These are phyloP conservation scores for Serpula lacrymans DNA, from an alignment of 768 basidiomycete species.

Conservation along the genomic window DNA sequence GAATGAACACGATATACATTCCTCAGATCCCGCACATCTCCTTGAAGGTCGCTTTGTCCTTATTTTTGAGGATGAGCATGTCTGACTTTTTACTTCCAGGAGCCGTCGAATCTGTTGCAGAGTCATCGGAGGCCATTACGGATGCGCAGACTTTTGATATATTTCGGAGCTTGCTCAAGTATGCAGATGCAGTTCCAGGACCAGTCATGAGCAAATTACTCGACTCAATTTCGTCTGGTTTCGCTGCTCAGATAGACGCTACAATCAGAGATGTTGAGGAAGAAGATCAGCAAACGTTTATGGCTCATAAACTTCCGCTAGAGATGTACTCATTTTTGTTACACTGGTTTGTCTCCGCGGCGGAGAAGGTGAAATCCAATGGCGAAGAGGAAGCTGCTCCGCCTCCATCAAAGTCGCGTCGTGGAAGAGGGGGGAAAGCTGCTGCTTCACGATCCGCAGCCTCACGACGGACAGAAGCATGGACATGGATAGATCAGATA, in stretches of 20 bases:
- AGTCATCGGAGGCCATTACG: conserved; percentile 67
- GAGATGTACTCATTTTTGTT: conserved; percentile 92
- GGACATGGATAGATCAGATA: conserved; percentile 81
- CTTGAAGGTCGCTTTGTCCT: conserved; percentile 50
- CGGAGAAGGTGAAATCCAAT: conserved; percentile 68
- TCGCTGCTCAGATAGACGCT: conserved; percentile 69
- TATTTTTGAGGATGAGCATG: background rate
- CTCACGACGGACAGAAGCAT: conserved; percentile 43
- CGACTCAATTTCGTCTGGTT: conserved; percentile 79
- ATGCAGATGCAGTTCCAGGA: conserved; percentile 58
- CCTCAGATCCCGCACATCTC: conserved; percentile 50
- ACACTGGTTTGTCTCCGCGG: conserved; percentile 84
- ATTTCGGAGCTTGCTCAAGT: conserved; percentile 79
- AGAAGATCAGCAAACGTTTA: conserved; percentile 59
- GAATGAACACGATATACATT: conserved; percentile 61
- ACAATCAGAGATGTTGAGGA: conserved; percentile 66
- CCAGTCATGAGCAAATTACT: conserved; percentile 78
- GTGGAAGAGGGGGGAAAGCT: conserved; percentile 60
- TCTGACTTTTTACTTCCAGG: conserved; percentile 35
- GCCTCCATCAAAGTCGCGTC: conserved; percentile 46
- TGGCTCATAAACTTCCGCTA: conserved; percentile 66
- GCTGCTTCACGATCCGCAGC: conserved; percentile 33
- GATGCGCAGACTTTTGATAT: conserved; percentile 74
- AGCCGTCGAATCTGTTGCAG: conserved; percentile 79
- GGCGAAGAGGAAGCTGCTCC: conserved; percentile 44